A percentile compares a stretch with the other conserved stretches of the same genome.
phyloP scores from a whole-genome alignment of 768 basidiomycete genomes.

The Leucocoprinus birnbaumii region DNA sequence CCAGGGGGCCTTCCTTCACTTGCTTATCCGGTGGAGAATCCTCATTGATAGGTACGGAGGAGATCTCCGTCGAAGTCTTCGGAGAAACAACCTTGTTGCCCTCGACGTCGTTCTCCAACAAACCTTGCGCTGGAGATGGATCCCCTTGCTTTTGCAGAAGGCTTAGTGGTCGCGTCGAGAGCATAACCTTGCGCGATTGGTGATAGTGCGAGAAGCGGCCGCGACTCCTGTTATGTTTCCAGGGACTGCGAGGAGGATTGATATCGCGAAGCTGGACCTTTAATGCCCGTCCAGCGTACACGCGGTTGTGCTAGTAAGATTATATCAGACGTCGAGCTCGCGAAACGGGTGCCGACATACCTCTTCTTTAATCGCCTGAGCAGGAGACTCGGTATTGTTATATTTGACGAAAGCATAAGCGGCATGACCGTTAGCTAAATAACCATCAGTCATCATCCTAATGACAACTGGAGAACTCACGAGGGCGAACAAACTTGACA shows the following conservation, averaged over 20 bases:
- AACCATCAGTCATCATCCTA: neutral
- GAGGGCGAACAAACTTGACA: slow-evolving; percentile 62
- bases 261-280: slow-evolving; percentile 75
- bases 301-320: slow-evolving; percentile 64
- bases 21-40: neutral
- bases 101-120: neutral
- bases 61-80: neutral
- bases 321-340: neutral
- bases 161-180: neutral
- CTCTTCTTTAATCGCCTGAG: slow-evolving; percentile 64
- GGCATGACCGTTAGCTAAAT: slow-evolving; percentile 55
- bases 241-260: slow-evolving; percentile 51
- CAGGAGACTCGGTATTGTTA: slow-evolving; percentile 57
- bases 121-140: neutral
- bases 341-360: slow-evolving; percentile 28
- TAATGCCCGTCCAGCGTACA: slow-evolving; percentile 67
- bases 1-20: neutral
- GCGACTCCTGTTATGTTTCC: slow-evolving; percentile 43
- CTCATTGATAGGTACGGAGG: neutral
- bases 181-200: slow-evolving; percentile 16
- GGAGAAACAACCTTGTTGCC: neutral
- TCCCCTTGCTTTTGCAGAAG: neutral
- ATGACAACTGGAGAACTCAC: slow-evolving; percentile 33
- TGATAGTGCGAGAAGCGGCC: slow-evolving; percentile 32
- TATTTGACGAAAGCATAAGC: slow-evolving; percentile 82